Evolutionary conservation across 176 grass and related monocot species (phyloP).

Genomic region (Avena insularis): DNA sequence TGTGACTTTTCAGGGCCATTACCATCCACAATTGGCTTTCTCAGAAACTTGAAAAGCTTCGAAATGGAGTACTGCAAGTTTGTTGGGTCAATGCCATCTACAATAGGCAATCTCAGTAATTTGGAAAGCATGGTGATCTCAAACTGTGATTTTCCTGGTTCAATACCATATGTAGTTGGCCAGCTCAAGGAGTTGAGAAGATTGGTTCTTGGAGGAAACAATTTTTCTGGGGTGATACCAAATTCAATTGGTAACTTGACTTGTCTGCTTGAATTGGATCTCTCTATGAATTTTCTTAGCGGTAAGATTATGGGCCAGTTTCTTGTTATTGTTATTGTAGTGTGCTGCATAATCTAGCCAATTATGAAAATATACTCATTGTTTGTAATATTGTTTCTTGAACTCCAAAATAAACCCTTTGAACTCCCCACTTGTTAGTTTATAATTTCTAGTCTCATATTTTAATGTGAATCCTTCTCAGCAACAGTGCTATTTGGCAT

Average conservation of each 20-base stretch:
- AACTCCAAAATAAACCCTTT: too few species aligned
- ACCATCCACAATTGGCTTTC: background rate
- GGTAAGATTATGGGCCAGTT: background rate
- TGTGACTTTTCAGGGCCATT: background rate
- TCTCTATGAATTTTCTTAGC: constrained; percentile 3
- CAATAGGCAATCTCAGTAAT: background rate
- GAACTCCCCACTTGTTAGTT: too few species aligned
- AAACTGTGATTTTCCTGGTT: background rate
- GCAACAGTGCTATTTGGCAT: too few species aligned
- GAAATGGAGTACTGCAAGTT: too few species aligned
- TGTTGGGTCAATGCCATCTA: too few species aligned
- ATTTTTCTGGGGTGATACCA: constrained; percentile 15
- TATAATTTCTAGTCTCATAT: too few species aligned
- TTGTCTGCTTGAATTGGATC: background rate
- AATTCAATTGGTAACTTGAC: constrained; percentile 48
- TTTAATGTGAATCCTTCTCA: too few species aligned
- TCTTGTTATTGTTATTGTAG: too few species aligned
- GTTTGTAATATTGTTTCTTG: too few species aligned
- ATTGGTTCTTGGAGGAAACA: background rate
- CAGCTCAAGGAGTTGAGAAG: background rate
- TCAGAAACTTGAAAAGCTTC: background rate
- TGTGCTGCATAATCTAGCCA: too few species aligned
- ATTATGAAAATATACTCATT: too few species aligned
- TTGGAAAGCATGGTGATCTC: background rate
- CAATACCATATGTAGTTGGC: constrained; percentile 19